These are phyloP conservation scores for Polyporus arcularius DNA, from an alignment of 768 basidiomycete species.

Conservation along the genomic window DNA sequence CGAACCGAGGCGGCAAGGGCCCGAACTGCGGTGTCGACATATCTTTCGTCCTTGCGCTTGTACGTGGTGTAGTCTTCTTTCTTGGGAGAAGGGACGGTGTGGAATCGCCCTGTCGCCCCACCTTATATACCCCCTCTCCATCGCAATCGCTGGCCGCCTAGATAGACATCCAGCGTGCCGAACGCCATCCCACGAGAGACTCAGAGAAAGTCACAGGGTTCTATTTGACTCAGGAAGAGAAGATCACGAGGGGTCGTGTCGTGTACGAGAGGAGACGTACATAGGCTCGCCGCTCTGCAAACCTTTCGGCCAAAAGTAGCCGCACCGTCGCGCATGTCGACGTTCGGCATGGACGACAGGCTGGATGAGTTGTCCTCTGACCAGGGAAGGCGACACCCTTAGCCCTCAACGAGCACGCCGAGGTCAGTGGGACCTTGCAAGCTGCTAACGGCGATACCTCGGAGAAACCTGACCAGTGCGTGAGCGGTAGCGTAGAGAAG, in stretches of 20 bases:
- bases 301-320: background rate
- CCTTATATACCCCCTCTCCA: background rate
- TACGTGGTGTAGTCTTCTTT: background rate
- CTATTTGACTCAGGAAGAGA: background rate
- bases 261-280: background rate
- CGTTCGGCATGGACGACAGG: background rate
- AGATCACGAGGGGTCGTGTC: constrained; percentile 11
- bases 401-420: no score
- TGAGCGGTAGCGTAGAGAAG: no score
- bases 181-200: constrained; percentile 13
- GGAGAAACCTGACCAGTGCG: background rate
- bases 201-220: constrained; percentile 10
- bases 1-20: constrained; percentile 51
- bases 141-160: no score
- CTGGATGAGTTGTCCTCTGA: no score
- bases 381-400: no score
- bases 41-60: background rate
- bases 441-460: background rate
- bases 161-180: background rate
- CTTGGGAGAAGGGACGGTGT: background rate
- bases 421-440: background rate
- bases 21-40: constrained; percentile 22
- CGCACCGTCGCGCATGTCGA: no score
- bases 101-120: background rate
- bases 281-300: background rate